Evolutionary conservation across 78 protist genomes (phyloP).

Genomic region (Guillardia theta): DNA sequence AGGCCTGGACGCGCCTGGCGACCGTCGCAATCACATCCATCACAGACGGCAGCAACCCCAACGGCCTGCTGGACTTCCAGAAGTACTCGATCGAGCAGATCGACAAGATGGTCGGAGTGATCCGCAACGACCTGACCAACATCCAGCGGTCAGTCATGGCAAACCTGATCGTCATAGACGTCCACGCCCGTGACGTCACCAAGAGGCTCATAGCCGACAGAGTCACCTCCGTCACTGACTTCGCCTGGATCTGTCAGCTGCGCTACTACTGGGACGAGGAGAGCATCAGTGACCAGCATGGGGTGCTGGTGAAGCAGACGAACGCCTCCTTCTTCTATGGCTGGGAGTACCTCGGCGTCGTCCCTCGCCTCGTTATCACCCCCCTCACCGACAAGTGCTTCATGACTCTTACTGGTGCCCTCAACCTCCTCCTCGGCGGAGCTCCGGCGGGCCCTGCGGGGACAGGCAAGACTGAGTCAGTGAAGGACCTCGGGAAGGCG

Average conservation of each 20-base stretch:
- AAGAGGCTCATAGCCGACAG: not conserved
- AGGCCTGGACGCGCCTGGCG: not conserved
- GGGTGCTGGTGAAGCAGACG: constrained; percentile 61
- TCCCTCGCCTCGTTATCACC: constrained; percentile 84
- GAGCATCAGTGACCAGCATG: not conserved
- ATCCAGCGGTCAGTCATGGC: constrained; percentile 40
- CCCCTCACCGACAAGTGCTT: constrained; percentile 87
- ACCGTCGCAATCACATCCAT: not conserved
- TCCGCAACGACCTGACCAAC: not conserved
- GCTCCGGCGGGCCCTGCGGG: constrained; percentile 88
- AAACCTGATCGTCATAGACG: constrained; percentile 72
- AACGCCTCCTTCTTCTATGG: constrained; percentile 59
- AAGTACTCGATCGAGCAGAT: not conserved
- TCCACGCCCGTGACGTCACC: constrained; percentile 73
- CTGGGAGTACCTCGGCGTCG: constrained; percentile 84
- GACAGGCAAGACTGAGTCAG: constrained; percentile 86
- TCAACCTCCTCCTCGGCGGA: constrained; percentile 76
- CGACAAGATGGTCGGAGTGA: not conserved
- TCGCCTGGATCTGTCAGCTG: constrained; percentile 81
- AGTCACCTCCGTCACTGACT: constrained; percentile 41
- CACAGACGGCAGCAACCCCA: not conserved
- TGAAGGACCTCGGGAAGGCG: constrained; percentile 83
- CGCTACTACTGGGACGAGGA: constrained; percentile 74
- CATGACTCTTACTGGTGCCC: constrained; percentile 86
- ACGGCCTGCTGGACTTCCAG: not conserved